These are phyloP conservation scores for Trichoderma arundinaceum DNA, from an alignment of 2,329 filamentous ascomycete species.

Conservation along the genomic window DNA sequence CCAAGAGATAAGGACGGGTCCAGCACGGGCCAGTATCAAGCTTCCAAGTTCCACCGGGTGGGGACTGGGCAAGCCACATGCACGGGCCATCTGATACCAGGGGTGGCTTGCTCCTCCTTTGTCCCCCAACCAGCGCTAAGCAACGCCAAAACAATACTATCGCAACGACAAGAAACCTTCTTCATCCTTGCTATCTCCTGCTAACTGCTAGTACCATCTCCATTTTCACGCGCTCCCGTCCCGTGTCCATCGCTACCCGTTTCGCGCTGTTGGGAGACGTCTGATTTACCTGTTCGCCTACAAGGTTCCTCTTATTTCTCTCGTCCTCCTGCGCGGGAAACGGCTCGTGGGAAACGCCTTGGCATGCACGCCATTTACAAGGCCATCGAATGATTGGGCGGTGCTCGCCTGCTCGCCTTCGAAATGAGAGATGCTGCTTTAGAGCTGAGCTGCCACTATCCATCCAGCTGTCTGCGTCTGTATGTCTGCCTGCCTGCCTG, in stretches of 20 bases:
- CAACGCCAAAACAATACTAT: constrained; percentile 24
- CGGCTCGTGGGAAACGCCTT: constrained; percentile 4
- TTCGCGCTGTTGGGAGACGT: not conserved
- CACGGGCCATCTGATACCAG: constrained; percentile 13
- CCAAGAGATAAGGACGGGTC: constrained; percentile 30
- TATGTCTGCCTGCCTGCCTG: not conserved
- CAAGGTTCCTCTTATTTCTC: not conserved
- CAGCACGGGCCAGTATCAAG: constrained; percentile 24
- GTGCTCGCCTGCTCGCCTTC: not conserved
- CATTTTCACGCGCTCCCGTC: constrained; percentile 16
- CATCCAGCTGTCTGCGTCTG: too few species aligned
- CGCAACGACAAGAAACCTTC: constrained; percentile 26
- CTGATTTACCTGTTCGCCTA: constrained; percentile 18
- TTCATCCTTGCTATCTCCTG: constrained; percentile 20
- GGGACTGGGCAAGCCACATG: constrained; percentile 26
- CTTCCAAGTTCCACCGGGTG: not conserved
- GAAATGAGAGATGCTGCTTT: not conserved
- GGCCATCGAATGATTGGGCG: not conserved
- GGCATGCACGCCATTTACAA: constrained; percentile 28
- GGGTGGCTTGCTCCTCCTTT: constrained; percentile 22
- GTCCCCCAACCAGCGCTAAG: constrained; percentile 14
- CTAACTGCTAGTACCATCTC: not conserved
- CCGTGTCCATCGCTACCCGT: constrained; percentile 16
- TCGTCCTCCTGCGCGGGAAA: not conserved
- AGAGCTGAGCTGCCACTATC: too few species aligned